A percentile compares a stretch with the other conserved stretches of the same genome.
phyloP scores from a whole-genome alignment of 2,329 filamentous ascomycete species.

The Fusarium caatingaense region DNA sequence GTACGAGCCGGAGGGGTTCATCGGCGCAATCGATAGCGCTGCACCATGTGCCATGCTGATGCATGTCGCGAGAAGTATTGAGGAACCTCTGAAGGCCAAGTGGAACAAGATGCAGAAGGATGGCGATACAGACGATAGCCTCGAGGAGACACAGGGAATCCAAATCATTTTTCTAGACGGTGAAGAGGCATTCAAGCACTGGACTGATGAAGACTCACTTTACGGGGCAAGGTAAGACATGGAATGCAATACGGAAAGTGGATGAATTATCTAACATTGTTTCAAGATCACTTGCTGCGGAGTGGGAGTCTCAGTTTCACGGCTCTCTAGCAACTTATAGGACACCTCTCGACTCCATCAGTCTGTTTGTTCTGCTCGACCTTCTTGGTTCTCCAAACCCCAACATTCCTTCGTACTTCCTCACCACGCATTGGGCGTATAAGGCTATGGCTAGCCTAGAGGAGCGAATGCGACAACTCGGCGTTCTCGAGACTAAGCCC shows the following conservation, averaged over 20 bases:
- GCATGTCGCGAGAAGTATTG: constrained; percentile 84
- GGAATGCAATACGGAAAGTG: background rate
- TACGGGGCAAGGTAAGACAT: constrained; percentile 82
- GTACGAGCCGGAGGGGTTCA: constrained; percentile 82
- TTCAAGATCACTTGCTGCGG: constrained; percentile 74
- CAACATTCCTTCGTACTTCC: constrained; percentile 84
- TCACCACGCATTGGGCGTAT: constrained; percentile 94
- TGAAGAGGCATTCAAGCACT: constrained; percentile 88
- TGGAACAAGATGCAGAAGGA: constrained; percentile 78
- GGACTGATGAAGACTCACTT: constrained; percentile 84
- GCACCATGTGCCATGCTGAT: constrained; percentile 94
- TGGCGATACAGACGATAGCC: constrained; percentile 61
- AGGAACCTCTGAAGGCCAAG: constrained; percentile 81
- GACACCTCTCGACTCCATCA: constrained; percentile 81
- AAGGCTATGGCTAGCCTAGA: constrained; percentile 79
- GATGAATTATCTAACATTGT: constrained; percentile 4
- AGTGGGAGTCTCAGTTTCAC: constrained; percentile 80
- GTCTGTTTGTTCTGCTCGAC: constrained; percentile 91
- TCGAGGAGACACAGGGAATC: constrained; percentile 83
- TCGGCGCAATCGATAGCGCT: constrained; percentile 93
- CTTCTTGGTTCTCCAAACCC: constrained; percentile 80
- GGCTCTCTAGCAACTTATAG: constrained; percentile 79
- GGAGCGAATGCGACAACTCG: constrained; percentile 74
- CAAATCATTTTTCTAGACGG: constrained; percentile 93
- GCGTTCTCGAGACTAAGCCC: constrained; percentile 71